Evolutionary conservation across 106 monocot genomes (phyloP), one percentile per base, ranked within the genome.

Genomic region (Phalaenopsis aphrodite): DNA sequence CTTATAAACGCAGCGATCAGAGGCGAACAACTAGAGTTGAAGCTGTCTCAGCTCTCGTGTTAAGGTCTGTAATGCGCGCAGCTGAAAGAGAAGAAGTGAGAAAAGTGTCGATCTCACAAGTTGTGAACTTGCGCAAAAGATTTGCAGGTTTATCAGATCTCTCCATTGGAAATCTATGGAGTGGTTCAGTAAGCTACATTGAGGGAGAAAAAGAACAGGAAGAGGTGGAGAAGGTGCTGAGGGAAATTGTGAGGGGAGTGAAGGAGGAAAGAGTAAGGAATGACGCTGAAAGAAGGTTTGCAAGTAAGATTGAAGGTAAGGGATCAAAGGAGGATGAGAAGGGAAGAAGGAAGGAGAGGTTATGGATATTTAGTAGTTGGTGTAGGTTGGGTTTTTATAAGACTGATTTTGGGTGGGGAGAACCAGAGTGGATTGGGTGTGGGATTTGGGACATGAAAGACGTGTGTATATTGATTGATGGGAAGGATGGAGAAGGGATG

Each of bases 331-430:
- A 52, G 11, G 52, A 52, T 52, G 52, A 52, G 14, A 52, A 52
- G 52, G 52, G 52, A 52, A 15, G 42, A 65, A 68, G 58, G 55
- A 48, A 36, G 46, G 8, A 65, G 3, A 61, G 14, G 56, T 41
- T 36, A 19, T 84, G 75, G 79, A 76, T 80, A 76, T 80, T 84
- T 23, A 80, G 76, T 41, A 84, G 84, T 36, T 84, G 84, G 84
- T 84, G 84, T 23, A 84, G 80, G 84, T 58, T 84, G 15, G n/a
- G 39, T 42, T 77, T 66, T 4, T 68, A 80, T 36, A 38, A 66
- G 79, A 66, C 19, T 47, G 84, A 84, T 23, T 84, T 84, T 41
- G 84, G 84, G 7, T 76, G 21, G 75, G 84, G 84, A 4, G 55
- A 66, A 55, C 80, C 84, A 1, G 68, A 19, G 12, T 84, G 84